Evolutionary conservation across 768 basidiomycete genomes (phyloP), one percentile per base, ranked within the genome.

Genomic region (Suillus plorans): DNA sequence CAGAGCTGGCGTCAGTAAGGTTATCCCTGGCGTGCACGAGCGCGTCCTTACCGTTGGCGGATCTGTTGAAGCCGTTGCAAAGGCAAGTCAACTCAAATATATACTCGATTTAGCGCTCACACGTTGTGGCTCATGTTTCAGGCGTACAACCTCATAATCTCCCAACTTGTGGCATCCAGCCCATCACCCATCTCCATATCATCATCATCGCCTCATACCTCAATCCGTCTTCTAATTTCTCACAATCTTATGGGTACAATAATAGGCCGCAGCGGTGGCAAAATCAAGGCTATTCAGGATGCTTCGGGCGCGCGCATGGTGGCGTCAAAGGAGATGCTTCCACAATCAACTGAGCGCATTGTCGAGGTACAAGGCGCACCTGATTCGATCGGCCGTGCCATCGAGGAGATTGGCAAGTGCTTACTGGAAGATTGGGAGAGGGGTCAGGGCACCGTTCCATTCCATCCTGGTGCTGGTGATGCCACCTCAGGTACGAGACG

Each of bases 191-290:
- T 87, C 68, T 84, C 93, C 63, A 81, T 92, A 25, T 86, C 89
- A n/a, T 82, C 91, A 61, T 82, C 85, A 64, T 70, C 80, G 69
- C 68, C 76, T 59, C 89, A 91, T 78, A 95, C 95, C 64, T 93
- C 95, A 67, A 90, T 99, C 78, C 94, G 95, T 66, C 94, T 99
- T 69, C 85, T 99, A 73, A 95, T 99, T 82, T 97, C 95, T 53
- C 97, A 99, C 82, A 97, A 98, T 80, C 85, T 99, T 69, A 99
- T 99, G 97, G 97, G 97, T 61, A 95, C 94, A 66, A 92, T 99
- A 81, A 98, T 99, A 72, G 97, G 97, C 70, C 91, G 96, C 69
- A 91, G 81, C 62, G 97, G 97, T 70, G 88, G 94, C 77, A 98
- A 97, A 87, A 99, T 99, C 79, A 98, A 99, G 81, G 92, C 95